A percentile compares a stretch with the other conserved stretches of the same genome.
Conservation (phyloP, 345 rosid species). For the Citrus sinensis region DNA sequence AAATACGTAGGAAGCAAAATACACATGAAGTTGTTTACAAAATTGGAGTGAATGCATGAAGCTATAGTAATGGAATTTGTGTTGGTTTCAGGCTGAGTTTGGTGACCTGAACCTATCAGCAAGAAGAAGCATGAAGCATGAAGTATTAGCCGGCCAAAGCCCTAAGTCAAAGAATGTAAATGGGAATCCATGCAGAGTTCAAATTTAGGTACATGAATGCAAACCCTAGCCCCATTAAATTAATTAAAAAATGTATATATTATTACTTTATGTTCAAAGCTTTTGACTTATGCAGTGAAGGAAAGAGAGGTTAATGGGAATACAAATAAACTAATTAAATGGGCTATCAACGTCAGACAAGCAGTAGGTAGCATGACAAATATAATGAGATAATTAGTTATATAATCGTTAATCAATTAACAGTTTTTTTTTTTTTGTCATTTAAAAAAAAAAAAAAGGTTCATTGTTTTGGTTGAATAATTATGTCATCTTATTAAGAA, state of each 20-base stretch:
- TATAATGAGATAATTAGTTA: background rate
- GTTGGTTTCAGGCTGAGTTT: background rate
- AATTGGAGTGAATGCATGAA: too few species aligned
- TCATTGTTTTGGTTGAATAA: background rate
- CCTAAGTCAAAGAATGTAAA: constrained; percentile 19
- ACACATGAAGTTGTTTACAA: background rate
- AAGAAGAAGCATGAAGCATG: background rate
- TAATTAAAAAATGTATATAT: background rate
- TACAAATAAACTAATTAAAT: background rate
- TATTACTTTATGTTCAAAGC: too few species aligned
- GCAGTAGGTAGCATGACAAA: background rate
- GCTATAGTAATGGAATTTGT: background rate
- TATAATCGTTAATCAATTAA: too few species aligned
- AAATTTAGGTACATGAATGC: constrained; percentile 16
- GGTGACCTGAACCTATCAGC: constrained; percentile 16
- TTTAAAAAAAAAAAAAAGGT: background rate
- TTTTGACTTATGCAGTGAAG: background rate
- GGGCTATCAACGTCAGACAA: background rate
- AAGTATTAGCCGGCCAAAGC: background rate
- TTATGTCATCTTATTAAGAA: background rate
- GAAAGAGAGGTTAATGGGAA: background rate
- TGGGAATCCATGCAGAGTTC: constrained; percentile 16
- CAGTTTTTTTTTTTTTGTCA: background rate
- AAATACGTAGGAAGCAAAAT: background rate
- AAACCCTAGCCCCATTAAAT: background rate